Conservation (phyloP, 768 basidiomycete species). For the Dacryopinax primogenitus region DNA sequence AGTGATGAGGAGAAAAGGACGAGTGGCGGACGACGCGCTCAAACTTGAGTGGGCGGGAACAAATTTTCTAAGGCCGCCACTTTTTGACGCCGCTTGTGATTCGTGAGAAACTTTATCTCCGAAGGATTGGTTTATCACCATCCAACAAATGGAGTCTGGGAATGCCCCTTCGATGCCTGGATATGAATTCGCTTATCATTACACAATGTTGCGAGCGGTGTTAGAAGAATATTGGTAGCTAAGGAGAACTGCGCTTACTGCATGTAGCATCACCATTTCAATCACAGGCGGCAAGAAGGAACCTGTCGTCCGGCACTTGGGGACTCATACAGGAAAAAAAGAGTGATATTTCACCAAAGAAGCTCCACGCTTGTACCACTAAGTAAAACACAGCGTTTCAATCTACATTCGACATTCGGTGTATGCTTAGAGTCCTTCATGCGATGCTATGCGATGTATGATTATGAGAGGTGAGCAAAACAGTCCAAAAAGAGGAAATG, state of each 20-base stretch:
- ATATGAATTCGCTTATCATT: no score
- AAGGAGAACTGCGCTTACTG: background rate
- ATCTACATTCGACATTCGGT: background rate
- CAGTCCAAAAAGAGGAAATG: background rate
- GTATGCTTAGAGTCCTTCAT: background rate
- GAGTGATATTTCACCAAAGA: conserved; percentile 3
- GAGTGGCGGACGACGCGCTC: conserved; percentile 6
- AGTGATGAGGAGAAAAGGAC: conserved; percentile 4
- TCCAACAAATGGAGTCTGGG: no score
- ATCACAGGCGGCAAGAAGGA: background rate
- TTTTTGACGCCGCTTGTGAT: background rate
- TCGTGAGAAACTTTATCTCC: no score
- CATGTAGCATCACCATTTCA: no score
- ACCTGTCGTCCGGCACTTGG: background rate
- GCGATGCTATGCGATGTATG: background rate
- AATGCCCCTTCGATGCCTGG: no score
- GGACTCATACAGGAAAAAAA: background rate
- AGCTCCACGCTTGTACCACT: conserved; percentile 3
- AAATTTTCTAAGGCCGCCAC: background rate
- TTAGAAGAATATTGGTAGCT: background rate
- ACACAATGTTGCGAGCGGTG: no score
- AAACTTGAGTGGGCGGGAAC: conserved; percentile 3
- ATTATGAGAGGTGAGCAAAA: background rate
- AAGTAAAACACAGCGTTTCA: background rate
- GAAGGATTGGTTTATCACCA: no score